A percentile compares a stretch with the other conserved stretches of the same genome.
phyloP scores from a whole-genome alignment of 305 asterid species.

The Petunia hybrid region DNA sequence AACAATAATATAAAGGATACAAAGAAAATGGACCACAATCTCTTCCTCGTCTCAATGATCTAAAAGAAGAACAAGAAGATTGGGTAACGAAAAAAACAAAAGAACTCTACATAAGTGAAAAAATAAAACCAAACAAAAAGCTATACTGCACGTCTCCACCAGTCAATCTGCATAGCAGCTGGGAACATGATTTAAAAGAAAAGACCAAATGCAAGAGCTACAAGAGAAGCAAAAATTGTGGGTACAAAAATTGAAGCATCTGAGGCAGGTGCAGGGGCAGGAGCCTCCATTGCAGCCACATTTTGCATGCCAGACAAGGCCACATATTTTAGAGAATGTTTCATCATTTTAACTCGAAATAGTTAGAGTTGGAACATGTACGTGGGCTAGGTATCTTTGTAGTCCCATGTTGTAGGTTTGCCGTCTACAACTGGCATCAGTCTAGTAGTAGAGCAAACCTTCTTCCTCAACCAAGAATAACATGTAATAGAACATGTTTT shows the following conservation, averaged over 20 bases:
- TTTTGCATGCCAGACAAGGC: constrained; percentile 41
- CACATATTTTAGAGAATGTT: neutral
- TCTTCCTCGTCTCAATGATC: neutral
- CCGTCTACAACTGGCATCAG: neutral
- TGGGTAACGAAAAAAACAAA: neutral
- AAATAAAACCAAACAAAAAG: constrained; percentile 9
- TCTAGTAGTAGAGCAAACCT: neutral
- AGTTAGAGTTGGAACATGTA: too few relatives aligned
- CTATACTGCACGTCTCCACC: neutral
- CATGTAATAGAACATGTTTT: neutral
- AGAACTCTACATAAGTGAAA: neutral
- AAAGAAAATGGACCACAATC: neutral
- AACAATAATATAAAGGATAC: neutral
- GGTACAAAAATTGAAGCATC: constrained; percentile 45
- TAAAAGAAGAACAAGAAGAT: neutral
- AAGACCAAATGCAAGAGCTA: constrained; percentile 40
- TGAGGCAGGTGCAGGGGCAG: constrained; percentile 42
- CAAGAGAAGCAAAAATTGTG: constrained; percentile 40
- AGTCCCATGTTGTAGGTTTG: neutral
- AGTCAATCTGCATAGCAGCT: neutral
- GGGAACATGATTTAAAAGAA: constrained; percentile 32
- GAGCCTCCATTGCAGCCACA: constrained; percentile 41
- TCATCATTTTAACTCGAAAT: too few relatives aligned
- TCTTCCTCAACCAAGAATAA: neutral
- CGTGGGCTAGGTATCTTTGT: too few relatives aligned